Evolutionary conservation across 352 stramenopile species (phyloP), one percentile per base, ranked within the genome.

Genomic region (Phytophthora hybrid): DNA sequence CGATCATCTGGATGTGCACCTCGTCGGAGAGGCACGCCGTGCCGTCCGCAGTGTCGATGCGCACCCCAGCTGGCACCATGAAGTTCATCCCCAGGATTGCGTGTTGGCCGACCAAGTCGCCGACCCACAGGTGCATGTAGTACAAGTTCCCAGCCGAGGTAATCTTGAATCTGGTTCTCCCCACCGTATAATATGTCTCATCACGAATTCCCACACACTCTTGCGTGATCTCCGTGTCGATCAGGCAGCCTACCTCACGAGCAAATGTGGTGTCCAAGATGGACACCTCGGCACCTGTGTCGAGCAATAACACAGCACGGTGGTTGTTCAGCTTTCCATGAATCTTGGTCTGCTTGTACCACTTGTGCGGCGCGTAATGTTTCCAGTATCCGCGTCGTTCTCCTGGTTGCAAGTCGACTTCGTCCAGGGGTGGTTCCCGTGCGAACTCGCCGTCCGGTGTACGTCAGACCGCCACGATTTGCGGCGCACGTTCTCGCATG

Each of bases 351-450:
- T 83, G 63, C 16, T 61, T 55, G 26, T 76, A 73, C 44, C 31
- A 44, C 52, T 82, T 79, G 37, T 63, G 19, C 0, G 63, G 63
- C 1, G 49, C 54, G 41, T 69, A 56, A 21, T 78, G 19, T 21
- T 64, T 54, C 70, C 70, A 78, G 29, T 71, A 81, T 4, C 70
- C 70, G 18, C 66, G 69, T 16, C 63, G 44, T 41, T 81, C 74
- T 21, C 69, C 69, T 3, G 64, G 64, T 0, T 39, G 37, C 26
- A 80, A 34, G 3, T 51, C n/a, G 1, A 80, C 51, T 16, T 26
- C 34, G 34, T 41, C 34, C 5, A 41, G 34, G 34, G 34, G 34
- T 41, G 34, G 34, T 41, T 41, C 34, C 11, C 34, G 34, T 41
- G 34, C 8, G 14, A 41, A 41, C 34, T 41, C 34, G 34, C 14